Percentiles rank a stretch among this genome's conserved stretches.
These are phyloP conservation scores for Pseudotsuga menziesii DNA, from an alignment of 75 land plant species.

Conservation along the genomic window DNA sequence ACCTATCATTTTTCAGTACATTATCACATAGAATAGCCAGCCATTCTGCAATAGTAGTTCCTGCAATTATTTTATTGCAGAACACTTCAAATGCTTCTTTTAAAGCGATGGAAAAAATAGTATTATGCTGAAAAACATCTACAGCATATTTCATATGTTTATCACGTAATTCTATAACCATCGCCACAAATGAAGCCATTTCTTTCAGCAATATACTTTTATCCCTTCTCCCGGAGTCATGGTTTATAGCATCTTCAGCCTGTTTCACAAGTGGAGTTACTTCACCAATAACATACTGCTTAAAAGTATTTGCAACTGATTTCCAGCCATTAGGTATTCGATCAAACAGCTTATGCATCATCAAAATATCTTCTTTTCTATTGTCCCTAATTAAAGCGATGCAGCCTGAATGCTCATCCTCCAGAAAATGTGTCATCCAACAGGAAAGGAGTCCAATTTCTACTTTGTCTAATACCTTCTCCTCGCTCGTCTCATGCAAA, in stretches of 20 bases:
- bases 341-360: constrained; percentile 73
- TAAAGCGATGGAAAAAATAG: constrained; percentile 76
- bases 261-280: constrained; percentile 80
- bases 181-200: constrained; percentile 49
- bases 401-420: constrained; percentile 92
- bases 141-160: constrained; percentile 72
- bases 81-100: constrained; percentile 89
- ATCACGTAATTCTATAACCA: constrained; percentile 85
- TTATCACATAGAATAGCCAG: constrained; percentile 84
- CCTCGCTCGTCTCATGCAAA: constrained; percentile 78
- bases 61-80: constrained; percentile 82
- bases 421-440: constrained; percentile 63
- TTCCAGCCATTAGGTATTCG: constrained; percentile 67
- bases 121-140: constrained; percentile 67
- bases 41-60: constrained; percentile 81
- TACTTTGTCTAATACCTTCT: constrained; percentile 81
- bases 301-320: constrained; percentile 68
- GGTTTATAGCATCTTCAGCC: constrained; percentile 66
- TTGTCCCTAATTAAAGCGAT: constrained; percentile 78
- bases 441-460: constrained; percentile 71
- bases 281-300: constrained; percentile 87
- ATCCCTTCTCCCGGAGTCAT: constrained; percentile 20
- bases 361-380: constrained; percentile 82
- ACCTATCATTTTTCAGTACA: constrained; percentile 77
- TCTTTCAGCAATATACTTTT: constrained; percentile 32